Evolutionary conservation across 2,329 filamentous ascomycete genomes (phyloP).

Genomic region (Calonectria fujianensis): DNA sequence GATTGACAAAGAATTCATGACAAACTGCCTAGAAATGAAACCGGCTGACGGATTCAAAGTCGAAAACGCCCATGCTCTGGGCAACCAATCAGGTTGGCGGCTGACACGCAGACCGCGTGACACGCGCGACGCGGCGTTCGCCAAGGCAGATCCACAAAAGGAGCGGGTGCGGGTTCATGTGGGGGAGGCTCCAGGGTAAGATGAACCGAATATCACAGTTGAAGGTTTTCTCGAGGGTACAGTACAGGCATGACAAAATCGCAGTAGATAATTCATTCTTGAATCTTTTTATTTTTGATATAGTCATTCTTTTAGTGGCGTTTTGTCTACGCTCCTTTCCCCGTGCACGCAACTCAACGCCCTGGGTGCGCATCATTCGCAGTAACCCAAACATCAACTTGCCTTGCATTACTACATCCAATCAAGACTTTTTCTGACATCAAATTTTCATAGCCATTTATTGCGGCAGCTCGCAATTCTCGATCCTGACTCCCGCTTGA

Average conservation of each 20-base stretch:
- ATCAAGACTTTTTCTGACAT: too few species aligned
- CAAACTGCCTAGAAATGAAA: not conserved
- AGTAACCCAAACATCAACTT: too few species aligned
- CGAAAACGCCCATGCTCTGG: not conserved
- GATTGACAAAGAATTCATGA: not conserved
- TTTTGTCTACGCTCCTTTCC: too few species aligned
- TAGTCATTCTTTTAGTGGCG: too few species aligned
- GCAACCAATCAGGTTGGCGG: not conserved
- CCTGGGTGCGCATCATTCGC: too few species aligned
- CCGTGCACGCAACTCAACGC: too few species aligned
- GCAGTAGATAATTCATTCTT: not conserved
- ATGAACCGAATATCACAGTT: not conserved
- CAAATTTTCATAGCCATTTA: too few species aligned
- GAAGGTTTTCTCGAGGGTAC: not conserved
- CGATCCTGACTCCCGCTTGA: too few species aligned
- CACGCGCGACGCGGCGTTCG: slow-evolving; percentile 13
- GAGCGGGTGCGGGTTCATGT: not conserved
- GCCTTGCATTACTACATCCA: too few species aligned
- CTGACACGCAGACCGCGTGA: slow-evolving; percentile 5
- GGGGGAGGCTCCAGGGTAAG: not conserved
- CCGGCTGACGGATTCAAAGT: not conserved
- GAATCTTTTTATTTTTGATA: too few species aligned
- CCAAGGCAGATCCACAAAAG: slow-evolving; percentile 1
- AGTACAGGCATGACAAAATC: not conserved
- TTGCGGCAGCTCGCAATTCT: too few species aligned